Percentiles rank a stretch among this genome's conserved stretches.
Conservation (phyloP, 2,329 filamentous ascomycete genomes). For the Sodiomyces alkalinus region DNA sequence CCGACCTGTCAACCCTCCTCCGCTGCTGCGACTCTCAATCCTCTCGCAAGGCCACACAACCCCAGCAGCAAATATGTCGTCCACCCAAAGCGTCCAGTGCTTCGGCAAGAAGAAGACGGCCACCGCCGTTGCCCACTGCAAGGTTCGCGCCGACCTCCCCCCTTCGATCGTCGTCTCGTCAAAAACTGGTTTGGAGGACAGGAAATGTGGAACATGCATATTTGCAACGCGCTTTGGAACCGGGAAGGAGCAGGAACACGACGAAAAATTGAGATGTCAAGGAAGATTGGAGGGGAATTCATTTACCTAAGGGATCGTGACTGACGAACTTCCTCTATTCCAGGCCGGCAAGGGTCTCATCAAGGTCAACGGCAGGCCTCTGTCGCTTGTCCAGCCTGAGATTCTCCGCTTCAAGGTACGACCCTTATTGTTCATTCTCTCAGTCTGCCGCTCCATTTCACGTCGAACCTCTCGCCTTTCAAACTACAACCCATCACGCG, state of each 20-base stretch:
- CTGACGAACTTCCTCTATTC: slow-evolving; percentile 14
- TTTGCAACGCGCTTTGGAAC: background rate
- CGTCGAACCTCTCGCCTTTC: slow-evolving; percentile 1
- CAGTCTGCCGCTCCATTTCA: too few relatives aligned
- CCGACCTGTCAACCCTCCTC: slow-evolving; percentile 1
- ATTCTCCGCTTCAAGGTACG: slow-evolving; percentile 92
- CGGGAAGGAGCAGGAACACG: background rate
- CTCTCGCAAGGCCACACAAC: slow-evolving; percentile 4
- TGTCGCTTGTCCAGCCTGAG: slow-evolving; percentile 87
- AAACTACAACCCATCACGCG: background rate
- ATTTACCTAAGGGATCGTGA: background rate
- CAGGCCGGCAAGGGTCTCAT: slow-evolving; percentile 55
- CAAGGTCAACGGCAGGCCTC: slow-evolving; percentile 97
- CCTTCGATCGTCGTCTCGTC: too few relatives aligned
- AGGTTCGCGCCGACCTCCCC: slow-evolving; percentile 31
- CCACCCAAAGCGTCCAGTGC: slow-evolving; percentile 79
- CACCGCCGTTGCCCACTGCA: slow-evolving; percentile 83
- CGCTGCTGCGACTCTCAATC: slow-evolving; percentile 6
- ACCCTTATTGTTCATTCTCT: too few relatives aligned
- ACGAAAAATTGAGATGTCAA: background rate
- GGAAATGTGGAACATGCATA: slow-evolving; percentile 4
- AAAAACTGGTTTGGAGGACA: background rate
- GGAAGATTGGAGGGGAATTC: slow-evolving; percentile 1
- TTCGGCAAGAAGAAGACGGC: slow-evolving; percentile 98
- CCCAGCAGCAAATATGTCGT: slow-evolving; percentile 55